Evolutionary conservation across 1,284 basidiomycete species (phyloP).

Genomic region (Cutaneotrichosporon curvatum): DNA sequence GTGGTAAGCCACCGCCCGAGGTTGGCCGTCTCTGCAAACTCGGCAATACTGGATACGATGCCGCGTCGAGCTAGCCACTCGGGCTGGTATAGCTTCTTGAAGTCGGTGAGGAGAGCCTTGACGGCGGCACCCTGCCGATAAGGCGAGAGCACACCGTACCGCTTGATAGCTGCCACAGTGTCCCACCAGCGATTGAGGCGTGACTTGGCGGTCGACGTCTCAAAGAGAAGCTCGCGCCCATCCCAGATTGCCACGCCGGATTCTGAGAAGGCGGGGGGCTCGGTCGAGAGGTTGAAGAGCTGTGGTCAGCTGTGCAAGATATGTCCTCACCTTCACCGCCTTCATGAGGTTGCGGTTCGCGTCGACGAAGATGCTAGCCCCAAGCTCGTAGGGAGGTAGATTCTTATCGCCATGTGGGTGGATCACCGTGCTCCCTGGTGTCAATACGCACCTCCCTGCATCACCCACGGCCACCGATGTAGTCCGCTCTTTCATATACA

Average conservation of each 20-base stretch:
- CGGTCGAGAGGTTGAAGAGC: conserved; percentile 66
- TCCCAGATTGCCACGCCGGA: conserved; percentile 50
- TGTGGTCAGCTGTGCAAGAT: conserved; percentile 4
- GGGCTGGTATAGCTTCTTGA: conserved; percentile 35
- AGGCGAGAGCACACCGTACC: conserved; percentile 72
- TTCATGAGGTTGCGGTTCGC: conserved; percentile 76
- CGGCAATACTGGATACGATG: conserved; percentile 25
- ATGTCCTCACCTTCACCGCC: conserved; percentile 62
- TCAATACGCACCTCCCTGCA: conserved; percentile 1
- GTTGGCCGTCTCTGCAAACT: conserved; percentile 30
- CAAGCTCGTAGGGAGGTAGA: conserved; percentile 64
- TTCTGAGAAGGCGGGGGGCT: conserved; percentile 49
- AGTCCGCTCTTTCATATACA: conserved; percentile 66
- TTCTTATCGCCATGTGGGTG: conserved; percentile 64
- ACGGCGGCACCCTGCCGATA: conserved; percentile 51
- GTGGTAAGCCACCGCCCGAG: conserved; percentile 48
- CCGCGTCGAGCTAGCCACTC: conserved; percentile 28
- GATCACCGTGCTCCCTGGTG: conserved; percentile 63
- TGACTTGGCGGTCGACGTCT: conserved; percentile 48
- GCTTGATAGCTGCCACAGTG: conserved; percentile 62
- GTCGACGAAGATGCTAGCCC: conserved; percentile 79
- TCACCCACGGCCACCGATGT: conserved; percentile 74
- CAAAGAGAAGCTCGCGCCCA: conserved; percentile 63
- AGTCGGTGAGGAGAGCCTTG: conserved; percentile 19
- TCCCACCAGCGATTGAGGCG: conserved; percentile 57